Evolutionary conservation across 2,329 filamentous ascomycete species (phyloP).

Genomic region (Epicoccum nigrum): DNA sequence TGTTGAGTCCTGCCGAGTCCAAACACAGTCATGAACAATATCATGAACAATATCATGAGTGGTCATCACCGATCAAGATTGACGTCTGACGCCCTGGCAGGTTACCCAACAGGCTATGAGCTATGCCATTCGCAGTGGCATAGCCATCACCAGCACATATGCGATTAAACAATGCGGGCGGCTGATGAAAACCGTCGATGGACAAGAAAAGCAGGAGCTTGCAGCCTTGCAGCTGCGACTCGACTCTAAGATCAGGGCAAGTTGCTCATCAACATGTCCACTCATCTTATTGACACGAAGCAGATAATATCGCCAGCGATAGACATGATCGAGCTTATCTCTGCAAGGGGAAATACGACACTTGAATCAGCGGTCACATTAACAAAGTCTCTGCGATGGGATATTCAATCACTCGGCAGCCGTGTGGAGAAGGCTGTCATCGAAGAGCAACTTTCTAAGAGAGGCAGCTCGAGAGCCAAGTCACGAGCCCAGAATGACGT

Average conservation of each 20-base stretch:
- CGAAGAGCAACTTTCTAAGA: constrained; percentile 62
- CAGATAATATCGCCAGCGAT: constrained; percentile 88
- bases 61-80: background rate
- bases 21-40: constrained; percentile 6
- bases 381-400: constrained; percentile 80
- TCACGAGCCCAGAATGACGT: constrained; percentile 63
- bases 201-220: constrained; percentile 74
- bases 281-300: constrained; percentile 1
- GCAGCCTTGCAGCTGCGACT: constrained; percentile 73
- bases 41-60: background rate
- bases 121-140: constrained; percentile 85
- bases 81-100: constrained; percentile 47
- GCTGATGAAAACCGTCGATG: constrained; percentile 67
- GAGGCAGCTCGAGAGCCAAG: constrained; percentile 53
- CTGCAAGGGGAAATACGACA: constrained; percentile 75
- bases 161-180: constrained; percentile 82
- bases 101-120: constrained; percentile 82
- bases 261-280: constrained; percentile 22
- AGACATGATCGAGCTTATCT: constrained; percentile 89
- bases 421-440: constrained; percentile 73
- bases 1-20: constrained; percentile 7
- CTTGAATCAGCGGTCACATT: constrained; percentile 85
- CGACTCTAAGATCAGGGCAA: constrained; percentile 82
- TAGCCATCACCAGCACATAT: constrained; percentile 83
- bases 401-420: constrained; percentile 80